Percentiles rank a stretch among this genome's conserved stretches.
phyloP scores from a whole-genome alignment of 495 filamentous ascomycete genomes.

The Bacidia gigantensis region DNA sequence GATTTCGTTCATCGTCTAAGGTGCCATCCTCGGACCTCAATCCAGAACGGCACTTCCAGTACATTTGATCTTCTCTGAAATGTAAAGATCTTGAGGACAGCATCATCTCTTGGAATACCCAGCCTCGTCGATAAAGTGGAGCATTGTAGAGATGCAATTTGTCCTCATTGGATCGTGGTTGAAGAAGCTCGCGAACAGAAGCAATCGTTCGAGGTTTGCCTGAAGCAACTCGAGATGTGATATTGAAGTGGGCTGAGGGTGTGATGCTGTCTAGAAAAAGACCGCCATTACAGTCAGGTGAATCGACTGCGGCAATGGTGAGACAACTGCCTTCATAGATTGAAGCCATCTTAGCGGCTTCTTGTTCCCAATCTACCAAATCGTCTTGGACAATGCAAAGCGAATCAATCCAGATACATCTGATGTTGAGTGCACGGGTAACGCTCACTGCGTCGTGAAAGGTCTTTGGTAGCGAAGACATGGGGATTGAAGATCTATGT shows the following conservation, averaged over 20 bases:
- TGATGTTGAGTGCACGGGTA: conserved; percentile 19
- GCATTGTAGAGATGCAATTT: neutral
- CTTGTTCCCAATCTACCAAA: conserved; percentile 9
- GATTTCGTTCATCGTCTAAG: neutral
- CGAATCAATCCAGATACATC: conserved; percentile 34
- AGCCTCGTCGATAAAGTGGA: conserved; percentile 17
- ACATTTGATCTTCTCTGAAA: conserved; percentile 14
- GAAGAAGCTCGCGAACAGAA: neutral
- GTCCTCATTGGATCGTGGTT: neutral
- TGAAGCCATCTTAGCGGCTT: conserved; percentile 9
- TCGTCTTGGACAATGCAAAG: conserved; percentile 32
- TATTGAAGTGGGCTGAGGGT: neutral
- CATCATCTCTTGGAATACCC: conserved; percentile 26
- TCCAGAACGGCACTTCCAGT: neutral
- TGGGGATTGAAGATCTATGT: neutral
- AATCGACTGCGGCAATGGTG: conserved; percentile 11
- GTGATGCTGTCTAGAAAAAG: too few species aligned
- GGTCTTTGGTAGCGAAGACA: neutral
- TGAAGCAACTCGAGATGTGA: neutral
- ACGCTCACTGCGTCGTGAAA: conserved; percentile 19
- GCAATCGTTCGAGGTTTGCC: neutral
- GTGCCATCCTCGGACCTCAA: neutral
- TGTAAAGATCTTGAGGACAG: conserved; percentile 23
- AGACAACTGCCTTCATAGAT: conserved; percentile 9
- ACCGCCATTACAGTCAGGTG: neutral